Evolutionary conservation across 768 basidiomycete genomes (phyloP).

Genomic region (Podaxis pistillaris): DNA sequence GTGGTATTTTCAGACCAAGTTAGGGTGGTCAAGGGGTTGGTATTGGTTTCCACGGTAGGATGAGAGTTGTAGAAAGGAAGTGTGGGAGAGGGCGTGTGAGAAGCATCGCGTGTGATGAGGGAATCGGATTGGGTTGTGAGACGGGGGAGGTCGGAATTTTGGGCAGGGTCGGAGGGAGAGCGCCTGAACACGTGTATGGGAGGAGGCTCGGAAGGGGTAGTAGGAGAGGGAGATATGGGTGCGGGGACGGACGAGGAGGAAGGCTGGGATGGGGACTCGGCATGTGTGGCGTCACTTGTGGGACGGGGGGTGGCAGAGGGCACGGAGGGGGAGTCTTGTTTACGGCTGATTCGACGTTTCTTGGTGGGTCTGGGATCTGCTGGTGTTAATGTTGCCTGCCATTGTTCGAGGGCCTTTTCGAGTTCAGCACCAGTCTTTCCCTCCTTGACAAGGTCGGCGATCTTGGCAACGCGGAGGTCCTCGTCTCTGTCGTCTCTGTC

Average conservation of each 20-base stretch:
- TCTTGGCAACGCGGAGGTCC: constrained; percentile 61
- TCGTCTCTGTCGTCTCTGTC: constrained; percentile 24
- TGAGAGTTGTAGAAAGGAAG: constrained; percentile 1
- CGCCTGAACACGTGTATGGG: constrained; percentile 57
- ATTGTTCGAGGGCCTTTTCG: constrained; percentile 61
- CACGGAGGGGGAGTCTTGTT: neutral
- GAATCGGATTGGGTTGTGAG: constrained; percentile 5
- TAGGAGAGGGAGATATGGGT: neutral
- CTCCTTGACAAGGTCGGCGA: constrained; percentile 61
- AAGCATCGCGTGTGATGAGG: constrained; percentile 11
- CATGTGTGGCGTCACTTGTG: neutral
- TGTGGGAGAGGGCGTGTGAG: constrained; percentile 12
- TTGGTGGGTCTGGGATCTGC: constrained; percentile 1
- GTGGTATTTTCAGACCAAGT: constrained; percentile 7
- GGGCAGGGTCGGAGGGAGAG: constrained; percentile 41
- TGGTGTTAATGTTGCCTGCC: constrained; percentile 37
- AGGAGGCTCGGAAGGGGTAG: neutral
- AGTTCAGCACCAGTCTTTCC: constrained; percentile 67
- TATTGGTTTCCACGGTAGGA: neutral
- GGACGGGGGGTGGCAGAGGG: constrained; percentile 8
- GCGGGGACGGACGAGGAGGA: neutral
- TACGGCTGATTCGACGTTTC: constrained; percentile 8
- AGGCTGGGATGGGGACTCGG: constrained; percentile 1
- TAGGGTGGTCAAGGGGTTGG: neutral
- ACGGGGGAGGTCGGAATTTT: constrained; percentile 13